Conservation (phyloP, 2,329 filamentous ascomycete species). For the Talaromyces sp. region DNA sequence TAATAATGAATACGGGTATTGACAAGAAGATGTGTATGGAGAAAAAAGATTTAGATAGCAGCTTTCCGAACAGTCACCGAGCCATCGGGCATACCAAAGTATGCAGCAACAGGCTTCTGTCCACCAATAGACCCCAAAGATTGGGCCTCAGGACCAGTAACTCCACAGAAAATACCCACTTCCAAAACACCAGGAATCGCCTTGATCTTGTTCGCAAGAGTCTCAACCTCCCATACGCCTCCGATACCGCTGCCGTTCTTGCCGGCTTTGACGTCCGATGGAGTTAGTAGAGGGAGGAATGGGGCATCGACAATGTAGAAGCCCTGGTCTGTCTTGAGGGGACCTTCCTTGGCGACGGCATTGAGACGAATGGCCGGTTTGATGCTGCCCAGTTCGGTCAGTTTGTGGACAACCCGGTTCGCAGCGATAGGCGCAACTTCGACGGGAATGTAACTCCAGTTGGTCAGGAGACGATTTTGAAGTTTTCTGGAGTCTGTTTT, state of each 20-base stretch:
- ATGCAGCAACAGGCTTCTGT: slow-evolving; percentile 87
- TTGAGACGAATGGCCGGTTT: slow-evolving; percentile 68
- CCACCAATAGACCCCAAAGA: slow-evolving; percentile 60
- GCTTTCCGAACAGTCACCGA: slow-evolving; percentile 54
- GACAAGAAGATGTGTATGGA: too few relatives aligned
- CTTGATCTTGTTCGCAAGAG: slow-evolving; percentile 69
- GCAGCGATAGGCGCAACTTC: slow-evolving; percentile 86
- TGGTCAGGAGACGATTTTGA: slow-evolving; percentile 64
- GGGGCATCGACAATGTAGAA: slow-evolving; percentile 91
- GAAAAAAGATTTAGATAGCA: slow-evolving; percentile 16
- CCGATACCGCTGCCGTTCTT: slow-evolving; percentile 53
- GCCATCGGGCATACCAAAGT: slow-evolving; percentile 86
- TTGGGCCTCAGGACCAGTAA: slow-evolving; percentile 67
- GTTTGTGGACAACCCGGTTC: slow-evolving; percentile 66
- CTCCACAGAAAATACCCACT: slow-evolving; percentile 81
- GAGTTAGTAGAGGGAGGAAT: slow-evolving; percentile 68
- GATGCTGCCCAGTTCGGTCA: slow-evolving; percentile 67
- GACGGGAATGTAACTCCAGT: slow-evolving; percentile 83
- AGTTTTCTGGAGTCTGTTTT: slow-evolving; percentile 79
- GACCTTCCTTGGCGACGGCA: slow-evolving; percentile 70
- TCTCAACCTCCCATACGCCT: slow-evolving; percentile 74
- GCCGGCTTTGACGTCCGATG: slow-evolving; percentile 48
- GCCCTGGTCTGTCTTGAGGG: slow-evolving; percentile 77
- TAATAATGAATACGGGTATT: slow-evolving; percentile 1
- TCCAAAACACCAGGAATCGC: slow-evolving; percentile 81